phyloP scores from a whole-genome alignment of 805 yeast genomes.

The Candida morakotiae region DNA sequence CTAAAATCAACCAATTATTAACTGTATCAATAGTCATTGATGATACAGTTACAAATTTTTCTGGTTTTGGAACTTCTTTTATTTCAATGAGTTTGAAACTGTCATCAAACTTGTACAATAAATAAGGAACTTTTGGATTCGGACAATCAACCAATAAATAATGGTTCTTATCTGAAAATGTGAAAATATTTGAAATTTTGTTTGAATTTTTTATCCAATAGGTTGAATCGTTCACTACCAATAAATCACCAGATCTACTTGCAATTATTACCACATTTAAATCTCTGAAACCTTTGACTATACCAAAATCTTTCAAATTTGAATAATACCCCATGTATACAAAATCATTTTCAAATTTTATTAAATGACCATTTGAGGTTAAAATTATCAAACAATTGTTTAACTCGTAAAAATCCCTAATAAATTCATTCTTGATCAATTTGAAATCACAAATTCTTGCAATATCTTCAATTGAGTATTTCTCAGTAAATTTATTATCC shows the following conservation, averaged over 20 bases:
- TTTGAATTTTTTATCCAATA: slow-evolving; percentile 23
- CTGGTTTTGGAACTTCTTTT: slow-evolving; percentile 33
- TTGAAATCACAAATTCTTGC: slow-evolving; percentile 16
- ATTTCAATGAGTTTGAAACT: slow-evolving; percentile 23
- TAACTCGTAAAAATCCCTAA: slow-evolving; percentile 58
- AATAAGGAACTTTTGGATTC: slow-evolving; percentile 53
- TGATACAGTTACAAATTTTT: slow-evolving; percentile 52
- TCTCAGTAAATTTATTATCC: slow-evolving; percentile 5
- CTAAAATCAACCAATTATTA: slow-evolving; percentile 48
- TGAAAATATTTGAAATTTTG: slow-evolving; percentile 50
- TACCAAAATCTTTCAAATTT: slow-evolving; percentile 35
- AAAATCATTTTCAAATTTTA: slow-evolving; percentile 29
- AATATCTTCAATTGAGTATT: slow-evolving; percentile 33
- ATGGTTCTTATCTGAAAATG: slow-evolving; percentile 16
- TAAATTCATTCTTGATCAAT: slow-evolving; percentile 46
- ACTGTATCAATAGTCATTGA: slow-evolving; percentile 43
- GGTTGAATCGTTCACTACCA: slow-evolving; percentile 25
- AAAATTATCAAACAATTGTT: slow-evolving; percentile 44
- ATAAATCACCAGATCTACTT: slow-evolving; percentile 33
- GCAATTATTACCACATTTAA: slow-evolving; percentile 24
- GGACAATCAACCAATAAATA: slow-evolving; percentile 61
- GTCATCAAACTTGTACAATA: slow-evolving; percentile 27
- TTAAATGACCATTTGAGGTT: slow-evolving; percentile 57
- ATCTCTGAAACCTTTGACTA: slow-evolving; percentile 38
- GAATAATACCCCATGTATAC: slow-evolving; percentile 2